Base-by-base conservation (phyloP, 1,139 yeast species). In the Saccharomycopsis hybrid region DNA sequence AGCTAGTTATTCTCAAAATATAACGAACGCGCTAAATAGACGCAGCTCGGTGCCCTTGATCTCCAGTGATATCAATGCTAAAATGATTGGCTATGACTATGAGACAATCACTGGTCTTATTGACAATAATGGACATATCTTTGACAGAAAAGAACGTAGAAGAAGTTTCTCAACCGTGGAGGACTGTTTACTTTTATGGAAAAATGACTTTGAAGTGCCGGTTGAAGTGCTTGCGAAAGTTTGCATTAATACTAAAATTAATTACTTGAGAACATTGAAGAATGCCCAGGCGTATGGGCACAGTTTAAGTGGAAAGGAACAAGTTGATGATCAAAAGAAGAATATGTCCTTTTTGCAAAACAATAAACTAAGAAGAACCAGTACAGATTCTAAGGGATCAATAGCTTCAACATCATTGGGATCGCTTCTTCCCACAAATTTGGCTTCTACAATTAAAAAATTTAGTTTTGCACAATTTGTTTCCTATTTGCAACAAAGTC, bases 101-200 rank as follows among this genome's bases (percentile, higher is more conserved):
- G 18, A 18, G 18, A 18, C 18, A 18, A 18, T 18, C 18, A 18
- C 18, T 18, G 18, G 18, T 18, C 18, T 18, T 18, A 18, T 18
- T 18, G 18, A 18, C 18, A 18, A 18, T 18, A 18, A 18, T 18
- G 18, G 18, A 18, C 18, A 18, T 18, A 18, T 18, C 18, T 18
- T 18, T 18, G 18, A 18, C 18, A 18, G 18, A 18, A 18, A 39
- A 31, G 2, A 24, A 30, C 2, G 74, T 49, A 64, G 72, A 45
- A 58, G 63, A 42, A 77, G 84, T 53, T 68, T 70, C 44, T 73
- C 84, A 1, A 57, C 64, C 28, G 63, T 77, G 8, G 78, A 75
- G 39, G 69, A 68, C 3, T 60, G 63, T 1, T 55, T 72, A 1
- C 57, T 65, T 33, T 58, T 55, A 18, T 68, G 71, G 70, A 56